Conservation (phyloP, 1,284 basidiomycete genomes). For the Rhodotorula sp. region DNA sequence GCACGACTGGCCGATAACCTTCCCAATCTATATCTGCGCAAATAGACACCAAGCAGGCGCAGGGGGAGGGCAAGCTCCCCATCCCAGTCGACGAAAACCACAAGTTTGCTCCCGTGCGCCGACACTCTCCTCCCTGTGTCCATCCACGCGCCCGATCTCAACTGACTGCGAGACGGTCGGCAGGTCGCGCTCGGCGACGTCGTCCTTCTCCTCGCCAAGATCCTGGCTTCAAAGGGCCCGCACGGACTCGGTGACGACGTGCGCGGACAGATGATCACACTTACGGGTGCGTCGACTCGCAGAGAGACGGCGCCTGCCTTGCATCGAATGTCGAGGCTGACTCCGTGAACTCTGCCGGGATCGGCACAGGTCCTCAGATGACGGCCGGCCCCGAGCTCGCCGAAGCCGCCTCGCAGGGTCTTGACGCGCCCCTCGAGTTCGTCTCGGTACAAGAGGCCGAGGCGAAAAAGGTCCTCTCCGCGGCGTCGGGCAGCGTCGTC, state of each 20-base stretch:
- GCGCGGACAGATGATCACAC: slow-evolving; percentile 32
- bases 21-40: not conserved
- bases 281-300: slow-evolving; percentile 21
- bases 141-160: no score
- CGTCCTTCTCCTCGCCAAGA: slow-evolving; percentile 25
- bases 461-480: slow-evolving; percentile 13
- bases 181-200: slow-evolving; percentile 35
- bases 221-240: slow-evolving; percentile 27
- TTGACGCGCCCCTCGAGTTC: slow-evolving; percentile 24
- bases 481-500: slow-evolving; percentile 4
- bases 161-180: not conserved
- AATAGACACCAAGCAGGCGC: slow-evolving; percentile 30
- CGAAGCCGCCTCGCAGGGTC: slow-evolving; percentile 33
- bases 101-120: slow-evolving; percentile 36
- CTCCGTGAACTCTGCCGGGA: not conserved
- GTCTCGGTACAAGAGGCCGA: slow-evolving; percentile 5
- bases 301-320: no score
- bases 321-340: not conserved
- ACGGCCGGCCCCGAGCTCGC: slow-evolving; percentile 36
- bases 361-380: slow-evolving; percentile 9
- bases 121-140: not conserved
- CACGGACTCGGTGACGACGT: slow-evolving; percentile 36
- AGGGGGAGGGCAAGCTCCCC: slow-evolving; percentile 36
- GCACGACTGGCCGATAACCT: not conserved
- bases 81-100: slow-evolving; percentile 37